A percentile compares a stretch with the other conserved stretches of the same genome.
phyloP scores from a whole-genome alignment of 768 basidiomycete genomes.

The Serendipita sp. region DNA sequence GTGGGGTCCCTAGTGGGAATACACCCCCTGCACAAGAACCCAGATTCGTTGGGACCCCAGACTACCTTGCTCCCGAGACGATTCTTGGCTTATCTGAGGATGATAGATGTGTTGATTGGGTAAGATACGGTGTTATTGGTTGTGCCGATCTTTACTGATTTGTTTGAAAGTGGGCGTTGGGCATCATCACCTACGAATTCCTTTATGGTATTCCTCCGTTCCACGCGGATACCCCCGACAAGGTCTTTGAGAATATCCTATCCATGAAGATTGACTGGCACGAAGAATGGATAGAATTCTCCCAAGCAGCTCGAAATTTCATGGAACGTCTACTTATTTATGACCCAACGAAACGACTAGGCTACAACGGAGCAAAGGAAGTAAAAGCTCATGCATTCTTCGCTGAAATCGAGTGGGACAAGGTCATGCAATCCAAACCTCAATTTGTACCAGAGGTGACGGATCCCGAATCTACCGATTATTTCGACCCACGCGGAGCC shows the following conservation, averaged over 20 bases:
- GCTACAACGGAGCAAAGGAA: slow-evolving; percentile 76
- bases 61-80: slow-evolving; percentile 91
- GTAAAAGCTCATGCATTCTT: slow-evolving; percentile 90
- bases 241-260: slow-evolving; percentile 95
- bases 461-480: slow-evolving; percentile 98
- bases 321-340: slow-evolving; percentile 74
- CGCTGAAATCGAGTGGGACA: slow-evolving; percentile 82
- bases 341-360: slow-evolving; percentile 67
- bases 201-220: slow-evolving; percentile 94
- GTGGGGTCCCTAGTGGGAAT: slow-evolving; percentile 33
- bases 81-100: slow-evolving; percentile 92
- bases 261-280: slow-evolving; percentile 93
- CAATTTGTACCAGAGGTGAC: slow-evolving; percentile 91
- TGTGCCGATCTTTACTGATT: slow-evolving; percentile 11
- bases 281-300: slow-evolving; percentile 80
- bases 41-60: slow-evolving; percentile 94
- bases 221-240: slow-evolving; percentile 92
- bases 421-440: slow-evolving; percentile 73
- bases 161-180: slow-evolving; percentile 76
- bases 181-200: slow-evolving; percentile 97
- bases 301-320: slow-evolving; percentile 75
- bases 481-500: slow-evolving; percentile 94
- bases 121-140: slow-evolving; percentile 24
- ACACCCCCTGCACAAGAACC: slow-evolving; percentile 50
- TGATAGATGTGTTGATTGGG: slow-evolving; percentile 95